A percentile compares a stretch with the other conserved stretches of the same genome.
Conservation (phyloP, 768 basidiomycete genomes). For the Lanmaoa pseudosensibilis region DNA sequence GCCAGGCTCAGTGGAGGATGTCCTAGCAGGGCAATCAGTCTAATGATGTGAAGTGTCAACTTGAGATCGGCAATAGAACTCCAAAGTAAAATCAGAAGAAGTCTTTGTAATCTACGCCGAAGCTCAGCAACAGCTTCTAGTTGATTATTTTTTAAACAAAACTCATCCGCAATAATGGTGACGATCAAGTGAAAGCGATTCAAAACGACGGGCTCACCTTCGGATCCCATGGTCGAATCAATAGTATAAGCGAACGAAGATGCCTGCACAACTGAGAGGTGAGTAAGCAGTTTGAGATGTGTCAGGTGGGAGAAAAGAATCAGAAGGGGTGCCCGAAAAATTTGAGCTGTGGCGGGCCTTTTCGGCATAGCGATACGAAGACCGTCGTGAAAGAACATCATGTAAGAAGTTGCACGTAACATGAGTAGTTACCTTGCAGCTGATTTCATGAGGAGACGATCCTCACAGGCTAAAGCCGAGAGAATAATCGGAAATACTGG, state of each 20-base stretch:
- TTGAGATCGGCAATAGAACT: too few species aligned
- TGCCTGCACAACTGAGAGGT: background rate
- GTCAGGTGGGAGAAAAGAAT: conserved; percentile 31
- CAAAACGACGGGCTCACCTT: conserved; percentile 9
- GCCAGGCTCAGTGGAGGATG: too few species aligned
- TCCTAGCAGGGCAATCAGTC: background rate
- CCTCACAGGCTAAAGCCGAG: background rate
- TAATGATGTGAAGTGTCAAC: background rate
- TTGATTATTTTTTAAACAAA: conserved; percentile 55
- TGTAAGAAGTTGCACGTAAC: background rate
- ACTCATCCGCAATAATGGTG: conserved; percentile 22
- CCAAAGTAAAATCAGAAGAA: conserved; percentile 34
- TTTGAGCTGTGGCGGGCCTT: conserved; percentile 92
- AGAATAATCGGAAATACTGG: background rate
- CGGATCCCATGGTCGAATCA: rapidly evolving
- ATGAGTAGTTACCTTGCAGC: conserved; percentile 12
- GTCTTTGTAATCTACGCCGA: conserved; percentile 56
- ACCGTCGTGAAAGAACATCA: conserved; percentile 70
- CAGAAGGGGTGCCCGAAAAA: conserved; percentile 77
- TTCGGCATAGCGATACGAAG: conserved; percentile 87
- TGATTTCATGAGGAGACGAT: too few species aligned
- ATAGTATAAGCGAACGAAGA: too few species aligned
- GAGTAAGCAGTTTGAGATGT: background rate
- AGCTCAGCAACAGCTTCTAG: conserved; percentile 91
- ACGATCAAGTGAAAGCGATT: background rate